phyloP scores from a whole-genome alignment of 495 filamentous ascomycete species.

The Xylaria castorea region DNA sequence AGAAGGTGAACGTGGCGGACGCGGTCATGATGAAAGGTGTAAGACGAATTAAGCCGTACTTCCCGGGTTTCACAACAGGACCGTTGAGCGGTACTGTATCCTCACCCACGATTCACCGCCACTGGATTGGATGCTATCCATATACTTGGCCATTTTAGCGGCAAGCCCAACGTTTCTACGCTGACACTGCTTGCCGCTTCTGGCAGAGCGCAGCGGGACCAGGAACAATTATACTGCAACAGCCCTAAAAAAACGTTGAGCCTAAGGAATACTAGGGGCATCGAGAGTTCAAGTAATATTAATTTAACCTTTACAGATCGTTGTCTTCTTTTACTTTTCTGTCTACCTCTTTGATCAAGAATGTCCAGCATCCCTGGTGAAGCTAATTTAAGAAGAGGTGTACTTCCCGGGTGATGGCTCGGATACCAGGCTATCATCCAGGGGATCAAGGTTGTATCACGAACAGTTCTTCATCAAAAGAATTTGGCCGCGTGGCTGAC shows the following conservation, averaged over 20 bases:
- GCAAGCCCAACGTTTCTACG: background rate
- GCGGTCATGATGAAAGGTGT: slow-evolving; percentile 14
- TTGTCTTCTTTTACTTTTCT: background rate
- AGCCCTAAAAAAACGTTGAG: background rate
- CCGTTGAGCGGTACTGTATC: background rate
- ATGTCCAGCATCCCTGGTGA: background rate
- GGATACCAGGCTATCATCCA: background rate
- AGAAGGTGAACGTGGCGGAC: background rate
- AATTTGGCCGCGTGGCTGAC: slow-evolving; percentile 21
- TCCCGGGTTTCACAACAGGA: slow-evolving; percentile 2
- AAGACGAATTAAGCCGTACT: slow-evolving; percentile 1
- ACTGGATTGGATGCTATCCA: background rate
- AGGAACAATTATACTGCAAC: background rate
- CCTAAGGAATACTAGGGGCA: background rate
- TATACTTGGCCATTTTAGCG: background rate
- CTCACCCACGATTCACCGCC: slow-evolving; percentile 2
- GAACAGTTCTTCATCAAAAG: background rate
- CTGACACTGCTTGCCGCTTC: slow-evolving; percentile 7
- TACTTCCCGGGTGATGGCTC: background rate
- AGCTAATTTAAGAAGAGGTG: background rate
- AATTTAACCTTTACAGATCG: background rate
- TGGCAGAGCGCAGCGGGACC: background rate
- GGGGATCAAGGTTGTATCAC: slow-evolving; percentile 6
- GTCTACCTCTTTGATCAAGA: background rate
- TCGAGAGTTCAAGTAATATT: background rate